These are phyloP conservation scores for Haplosporangium sp. DNA, from an alignment of 371 early-diverging fungal species.

Conservation along the genomic window DNA sequence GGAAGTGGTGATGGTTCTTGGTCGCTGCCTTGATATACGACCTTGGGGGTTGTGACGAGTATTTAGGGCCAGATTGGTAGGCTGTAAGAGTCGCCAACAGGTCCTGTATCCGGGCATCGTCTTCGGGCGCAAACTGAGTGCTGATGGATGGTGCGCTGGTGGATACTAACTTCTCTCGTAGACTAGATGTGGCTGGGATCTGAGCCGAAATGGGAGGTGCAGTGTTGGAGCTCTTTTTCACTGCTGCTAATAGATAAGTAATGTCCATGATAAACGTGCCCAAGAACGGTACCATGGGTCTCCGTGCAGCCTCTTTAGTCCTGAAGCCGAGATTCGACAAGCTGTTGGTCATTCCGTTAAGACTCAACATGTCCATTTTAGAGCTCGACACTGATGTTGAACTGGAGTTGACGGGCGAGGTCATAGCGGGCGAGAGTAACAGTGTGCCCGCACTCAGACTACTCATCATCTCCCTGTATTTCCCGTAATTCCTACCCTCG, in stretches of 20 bases:
- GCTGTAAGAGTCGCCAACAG: constrained; percentile 62
- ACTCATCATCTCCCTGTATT: constrained; percentile 75
- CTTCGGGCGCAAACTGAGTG: constrained; percentile 47
- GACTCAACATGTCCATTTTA: constrained; percentile 59
- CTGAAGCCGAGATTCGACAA: constrained; percentile 33
- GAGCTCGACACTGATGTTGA: constrained; percentile 42
- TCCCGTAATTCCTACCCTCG: constrained; percentile 77
- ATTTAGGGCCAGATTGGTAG: constrained; percentile 73
- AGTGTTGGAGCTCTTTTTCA: constrained; percentile 56
- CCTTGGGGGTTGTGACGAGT: constrained; percentile 63
- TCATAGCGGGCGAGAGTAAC: constrained; percentile 15
- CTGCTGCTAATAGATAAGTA: constrained; percentile 78
- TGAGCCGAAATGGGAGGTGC: constrained; percentile 32
- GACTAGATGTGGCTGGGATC: constrained; percentile 40
- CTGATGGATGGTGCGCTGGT: constrained; percentile 16
- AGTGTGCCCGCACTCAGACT: constrained; percentile 37
- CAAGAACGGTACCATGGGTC: constrained; percentile 81
- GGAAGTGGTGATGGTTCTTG: constrained; percentile 59
- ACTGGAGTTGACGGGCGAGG: constrained; percentile 34
- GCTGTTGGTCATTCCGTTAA: constrained; percentile 34
- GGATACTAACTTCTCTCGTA: constrained; percentile 22
- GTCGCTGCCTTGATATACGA: constrained; percentile 66
- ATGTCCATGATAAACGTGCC: constrained; percentile 85
- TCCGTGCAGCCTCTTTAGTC: constrained; percentile 44
- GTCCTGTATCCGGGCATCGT: constrained; percentile 68